Percentiles rank a stretch among this genome's conserved stretches.
phyloP scores from a whole-genome alignment of 1,139 yeast genomes.

The Zygosaccharomyces sapae region DNA sequence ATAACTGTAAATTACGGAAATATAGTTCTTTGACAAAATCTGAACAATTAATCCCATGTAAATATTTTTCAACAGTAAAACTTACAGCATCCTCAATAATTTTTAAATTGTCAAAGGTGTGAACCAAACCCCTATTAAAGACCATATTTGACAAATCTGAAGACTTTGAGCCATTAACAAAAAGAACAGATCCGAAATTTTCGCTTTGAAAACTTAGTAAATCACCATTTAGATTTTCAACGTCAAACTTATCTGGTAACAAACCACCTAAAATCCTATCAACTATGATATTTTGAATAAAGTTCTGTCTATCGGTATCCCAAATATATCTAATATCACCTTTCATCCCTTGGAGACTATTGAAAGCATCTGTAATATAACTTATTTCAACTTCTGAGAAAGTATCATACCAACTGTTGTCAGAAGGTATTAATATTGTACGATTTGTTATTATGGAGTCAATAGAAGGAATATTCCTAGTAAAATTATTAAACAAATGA shows the following conservation, averaged over 20 bases:
- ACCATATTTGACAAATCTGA: constrained; percentile 42
- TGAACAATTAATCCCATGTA: constrained; percentile 65
- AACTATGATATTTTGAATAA: constrained; percentile 21
- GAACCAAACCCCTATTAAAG: constrained; percentile 59
- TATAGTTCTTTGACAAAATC: constrained; percentile 66
- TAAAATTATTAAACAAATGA: constrained; percentile 3
- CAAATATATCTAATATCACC: constrained; percentile 32
- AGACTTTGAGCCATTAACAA: constrained; percentile 33
- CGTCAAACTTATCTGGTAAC: constrained; percentile 3
- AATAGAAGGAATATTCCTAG: constrained; percentile 4
- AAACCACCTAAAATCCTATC: constrained; percentile 29
- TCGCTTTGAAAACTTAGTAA: constrained; percentile 30
- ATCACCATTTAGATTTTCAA: constrained; percentile 29
- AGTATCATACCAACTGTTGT: constrained; percentile 35
- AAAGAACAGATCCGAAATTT: constrained; percentile 35
- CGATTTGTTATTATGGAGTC: constrained; percentile 17
- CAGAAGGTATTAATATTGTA: constrained; percentile 45
- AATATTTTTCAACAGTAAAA: constrained; percentile 68
- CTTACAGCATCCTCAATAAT: constrained; percentile 40
- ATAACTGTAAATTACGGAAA: constrained; percentile 51
- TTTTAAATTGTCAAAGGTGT: constrained; percentile 45
- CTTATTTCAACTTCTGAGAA: constrained; percentile 45
- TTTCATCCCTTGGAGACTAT: constrained; percentile 14
- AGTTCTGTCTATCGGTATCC: constrained; percentile 34
- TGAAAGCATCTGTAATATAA: constrained; percentile 41